These are phyloP conservation scores for Durio zibethinus DNA, from an alignment of 345 rosid genomes.

Conservation along the genomic window DNA sequence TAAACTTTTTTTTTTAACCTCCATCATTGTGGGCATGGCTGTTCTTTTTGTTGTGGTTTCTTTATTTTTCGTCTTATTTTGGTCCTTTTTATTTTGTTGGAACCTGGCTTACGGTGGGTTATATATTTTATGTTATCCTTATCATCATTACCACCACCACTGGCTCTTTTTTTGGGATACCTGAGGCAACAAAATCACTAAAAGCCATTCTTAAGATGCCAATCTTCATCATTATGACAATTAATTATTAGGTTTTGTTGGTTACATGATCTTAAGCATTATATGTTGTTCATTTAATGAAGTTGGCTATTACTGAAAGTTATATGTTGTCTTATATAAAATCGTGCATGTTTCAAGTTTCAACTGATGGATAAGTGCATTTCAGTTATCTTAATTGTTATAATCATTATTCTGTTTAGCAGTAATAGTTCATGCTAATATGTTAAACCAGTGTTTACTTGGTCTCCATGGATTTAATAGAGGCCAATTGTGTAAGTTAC, in stretches of 20 bases:
- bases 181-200: background rate
- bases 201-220: background rate
- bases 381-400: background rate
- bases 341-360: background rate
- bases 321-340: background rate
- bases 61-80: background rate
- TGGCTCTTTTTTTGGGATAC: background rate
- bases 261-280: background rate
- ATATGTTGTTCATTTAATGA: background rate
- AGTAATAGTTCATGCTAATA: background rate
- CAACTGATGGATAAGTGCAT: slow-evolving; percentile 21
- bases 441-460: background rate
- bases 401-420: background rate
- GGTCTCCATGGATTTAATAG: background rate
- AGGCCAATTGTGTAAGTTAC: background rate
- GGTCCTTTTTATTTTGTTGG: background rate
- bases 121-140: background rate
- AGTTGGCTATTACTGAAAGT: background rate
- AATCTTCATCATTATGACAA: background rate
- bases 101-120: background rate
- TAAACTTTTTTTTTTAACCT: background rate
- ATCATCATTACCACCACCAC: background rate
- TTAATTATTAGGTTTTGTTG: background rate
- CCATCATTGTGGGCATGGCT: background rate
- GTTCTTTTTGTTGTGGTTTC: background rate